phyloP scores from a whole-genome alignment of 2,329 filamentous ascomycete genomes.

The Claviceps quebecensis region DNA sequence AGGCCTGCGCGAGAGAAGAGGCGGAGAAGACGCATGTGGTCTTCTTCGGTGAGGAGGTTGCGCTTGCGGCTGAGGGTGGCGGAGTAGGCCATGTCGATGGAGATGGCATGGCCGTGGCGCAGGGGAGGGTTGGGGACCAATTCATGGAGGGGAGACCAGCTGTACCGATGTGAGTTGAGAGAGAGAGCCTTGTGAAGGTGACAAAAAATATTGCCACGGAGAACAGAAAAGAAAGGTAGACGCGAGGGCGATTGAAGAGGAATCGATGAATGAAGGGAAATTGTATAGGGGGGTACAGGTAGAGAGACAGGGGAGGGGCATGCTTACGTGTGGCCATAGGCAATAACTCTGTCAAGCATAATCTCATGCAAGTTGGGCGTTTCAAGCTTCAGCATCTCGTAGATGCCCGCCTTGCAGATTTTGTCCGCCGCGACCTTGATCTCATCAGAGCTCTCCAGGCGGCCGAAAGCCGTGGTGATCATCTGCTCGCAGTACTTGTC shows the following conservation, averaged over 20 bases:
- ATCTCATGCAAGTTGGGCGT: constrained; percentile 62
- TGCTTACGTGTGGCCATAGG: constrained; percentile 55
- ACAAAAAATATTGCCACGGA: too few relatives aligned
- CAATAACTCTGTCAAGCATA: constrained; percentile 57
- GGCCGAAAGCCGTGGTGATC: constrained; percentile 51
- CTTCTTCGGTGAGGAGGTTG: constrained; percentile 43
- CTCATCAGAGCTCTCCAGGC: constrained; percentile 34
- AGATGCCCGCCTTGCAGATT: constrained; percentile 55
- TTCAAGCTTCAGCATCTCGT: constrained; percentile 61
- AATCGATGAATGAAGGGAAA: neutral
- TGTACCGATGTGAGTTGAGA: constrained; percentile 11
- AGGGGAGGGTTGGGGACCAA: constrained; percentile 54
- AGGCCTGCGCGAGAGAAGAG: constrained; percentile 58
- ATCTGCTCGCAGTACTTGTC: constrained; percentile 57
- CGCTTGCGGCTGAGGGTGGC: constrained; percentile 51
- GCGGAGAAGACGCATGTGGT: constrained; percentile 48
- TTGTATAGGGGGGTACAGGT: neutral
- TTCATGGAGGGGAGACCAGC: constrained; percentile 60
- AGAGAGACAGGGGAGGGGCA: constrained; percentile 1
- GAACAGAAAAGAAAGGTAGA: neutral
- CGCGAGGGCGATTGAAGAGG: neutral
- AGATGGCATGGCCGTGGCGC: constrained; percentile 60
- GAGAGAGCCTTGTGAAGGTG: neutral
- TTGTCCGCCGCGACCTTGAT: constrained; percentile 35
- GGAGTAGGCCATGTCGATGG: constrained; percentile 64